A percentile compares a stretch with the other conserved stretches of the same genome.
These are phyloP conservation scores for Phytophthora hibernalis DNA, from an alignment of 352 stramenopile genomes.

Conservation along the genomic window DNA sequence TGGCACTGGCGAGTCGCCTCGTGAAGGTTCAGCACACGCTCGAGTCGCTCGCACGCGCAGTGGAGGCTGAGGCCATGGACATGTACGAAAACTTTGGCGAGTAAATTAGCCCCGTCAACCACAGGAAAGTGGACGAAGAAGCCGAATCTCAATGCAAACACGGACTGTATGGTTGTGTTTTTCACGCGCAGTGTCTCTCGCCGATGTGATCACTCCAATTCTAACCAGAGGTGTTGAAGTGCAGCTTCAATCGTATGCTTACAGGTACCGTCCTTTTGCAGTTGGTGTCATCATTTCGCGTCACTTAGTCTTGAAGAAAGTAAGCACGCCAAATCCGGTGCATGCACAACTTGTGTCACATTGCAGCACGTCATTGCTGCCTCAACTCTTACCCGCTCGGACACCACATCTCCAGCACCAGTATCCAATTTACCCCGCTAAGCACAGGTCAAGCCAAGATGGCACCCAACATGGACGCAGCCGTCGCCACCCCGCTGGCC, in stretches of 20 bases:
- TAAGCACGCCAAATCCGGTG: conserved; percentile 19
- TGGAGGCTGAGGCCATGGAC: conserved; percentile 62
- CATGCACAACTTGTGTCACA: conserved; percentile 32
- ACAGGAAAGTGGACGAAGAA: conserved; percentile 14
- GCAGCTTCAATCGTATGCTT: conserved; percentile 10
- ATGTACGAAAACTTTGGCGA: conserved; percentile 80
- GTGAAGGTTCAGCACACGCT: conserved; percentile 54
- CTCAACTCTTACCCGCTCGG: background rate
- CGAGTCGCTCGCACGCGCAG: conserved; percentile 22
- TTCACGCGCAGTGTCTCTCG: conserved; percentile 24
- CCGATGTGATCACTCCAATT: conserved; percentile 21
- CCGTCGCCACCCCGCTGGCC: conserved; percentile 17
- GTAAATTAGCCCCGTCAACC: conserved; percentile 24
- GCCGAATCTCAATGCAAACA: conserved; percentile 16
- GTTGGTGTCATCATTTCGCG: conserved; percentile 16
- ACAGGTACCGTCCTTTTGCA: conserved; percentile 28
- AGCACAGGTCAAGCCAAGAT: conserved; percentile 32
- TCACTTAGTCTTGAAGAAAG: conserved; percentile 2
- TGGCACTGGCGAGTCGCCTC: conserved; percentile 47
- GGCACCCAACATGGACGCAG: conserved; percentile 37
- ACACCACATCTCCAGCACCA: conserved; percentile 4
- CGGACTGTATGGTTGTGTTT: conserved; percentile 15
- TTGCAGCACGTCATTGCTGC: background rate
- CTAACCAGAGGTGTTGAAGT: conserved; percentile 20
- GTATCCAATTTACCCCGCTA: conserved; percentile 29